Base-by-base conservation (phyloP, 208 protist genomes). In the Crithidia brevicula region DNA sequence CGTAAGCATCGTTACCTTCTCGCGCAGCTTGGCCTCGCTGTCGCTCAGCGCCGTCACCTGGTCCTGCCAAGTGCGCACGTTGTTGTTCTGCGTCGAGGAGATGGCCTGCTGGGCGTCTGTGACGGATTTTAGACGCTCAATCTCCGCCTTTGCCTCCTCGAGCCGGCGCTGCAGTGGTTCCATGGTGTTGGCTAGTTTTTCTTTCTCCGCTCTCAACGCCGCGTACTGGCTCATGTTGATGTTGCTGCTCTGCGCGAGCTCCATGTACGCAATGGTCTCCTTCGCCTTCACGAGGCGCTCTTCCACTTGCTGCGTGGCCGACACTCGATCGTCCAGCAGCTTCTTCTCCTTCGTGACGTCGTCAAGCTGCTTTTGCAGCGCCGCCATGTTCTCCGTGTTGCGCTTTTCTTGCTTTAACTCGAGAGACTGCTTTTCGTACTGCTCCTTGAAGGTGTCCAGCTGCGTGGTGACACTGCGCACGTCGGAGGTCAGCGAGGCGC, bases 201-300 rank as follows among this genome's bases (percentile, higher is more conserved):
- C 75, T 61, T 83, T 86, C 59, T 83, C 75, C 40, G 90, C 75
- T 63, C 91, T 85, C 45, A 92, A 69, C 63, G 84, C 85, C 0
- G 87, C 90, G 68, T 86, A 96, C 73, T 95, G 85, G 53, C 80
- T 91, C 79, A 92, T 85, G 74, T 89, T 88, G 65, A 95, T 93
- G 23, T 72, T 80, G 42, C 74, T 78, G 57, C 78, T 86, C 79
- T 93, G 81, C 43, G 90, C 78, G 18, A 92, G 71, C 70, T 96
- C 90, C 87, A 96, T 93, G 62, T 88, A 93, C 2, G 88, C 88
- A 56, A 96, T 93, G 23, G 86, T 93, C 70, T 96, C 91, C 81
- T 94, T 92, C 31, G 91, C 91, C 74, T 92, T 89, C 36, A 94
- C 86, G 10, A 94, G 77, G 13, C 78, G 50, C 49, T 94, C 86